Evolutionary conservation across 345 rosid species (phyloP).

Genomic region (Fremontodendron californicum): DNA sequence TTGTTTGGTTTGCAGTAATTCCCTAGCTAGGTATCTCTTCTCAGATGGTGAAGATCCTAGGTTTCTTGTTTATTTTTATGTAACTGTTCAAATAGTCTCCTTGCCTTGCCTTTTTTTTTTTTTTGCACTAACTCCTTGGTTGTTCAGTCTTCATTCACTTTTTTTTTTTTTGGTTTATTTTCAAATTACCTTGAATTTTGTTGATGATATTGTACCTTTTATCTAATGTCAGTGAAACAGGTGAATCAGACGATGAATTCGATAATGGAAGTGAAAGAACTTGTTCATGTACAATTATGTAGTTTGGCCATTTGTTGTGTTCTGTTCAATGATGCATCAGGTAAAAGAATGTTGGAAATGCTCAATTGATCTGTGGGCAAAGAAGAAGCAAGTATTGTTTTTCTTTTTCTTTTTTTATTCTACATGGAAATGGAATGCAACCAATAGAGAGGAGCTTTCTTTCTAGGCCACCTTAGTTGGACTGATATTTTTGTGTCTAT

Average conservation of each 20-base stretch:
- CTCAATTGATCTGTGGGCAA: slow-evolving; percentile 7
- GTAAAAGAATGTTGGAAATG: slow-evolving; percentile 15
- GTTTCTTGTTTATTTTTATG: background rate
- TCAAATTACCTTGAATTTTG: background rate
- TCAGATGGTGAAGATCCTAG: background rate
- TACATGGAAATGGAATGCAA: slow-evolving; percentile 5
- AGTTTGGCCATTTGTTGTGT: slow-evolving; percentile 13
- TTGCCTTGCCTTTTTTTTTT: background rate
- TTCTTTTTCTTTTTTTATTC: background rate
- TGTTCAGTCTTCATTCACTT: background rate
- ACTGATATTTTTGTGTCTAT: slow-evolving; percentile 29
- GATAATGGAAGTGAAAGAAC: slow-evolving; percentile 48
- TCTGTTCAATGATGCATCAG: background rate
- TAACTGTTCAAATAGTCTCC: background rate
- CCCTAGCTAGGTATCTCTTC: background rate
- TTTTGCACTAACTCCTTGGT: background rate
- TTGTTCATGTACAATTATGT: slow-evolving; percentile 64
- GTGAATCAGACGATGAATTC: slow-evolving; percentile 56
- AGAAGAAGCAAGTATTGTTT: slow-evolving; percentile 10
- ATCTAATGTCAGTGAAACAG: slow-evolving; percentile 50
- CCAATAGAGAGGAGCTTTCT: slow-evolving; percentile 15
- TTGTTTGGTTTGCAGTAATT: background rate
- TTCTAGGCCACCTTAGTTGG: slow-evolving; percentile 19
- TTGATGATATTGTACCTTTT: slow-evolving; percentile 16
- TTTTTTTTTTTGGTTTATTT: background rate